Evolutionary conservation across 2,329 filamentous ascomycete genomes (phyloP), one percentile per base, ranked within the genome.

Genomic region (Colletotrichum abscissum): DNA sequence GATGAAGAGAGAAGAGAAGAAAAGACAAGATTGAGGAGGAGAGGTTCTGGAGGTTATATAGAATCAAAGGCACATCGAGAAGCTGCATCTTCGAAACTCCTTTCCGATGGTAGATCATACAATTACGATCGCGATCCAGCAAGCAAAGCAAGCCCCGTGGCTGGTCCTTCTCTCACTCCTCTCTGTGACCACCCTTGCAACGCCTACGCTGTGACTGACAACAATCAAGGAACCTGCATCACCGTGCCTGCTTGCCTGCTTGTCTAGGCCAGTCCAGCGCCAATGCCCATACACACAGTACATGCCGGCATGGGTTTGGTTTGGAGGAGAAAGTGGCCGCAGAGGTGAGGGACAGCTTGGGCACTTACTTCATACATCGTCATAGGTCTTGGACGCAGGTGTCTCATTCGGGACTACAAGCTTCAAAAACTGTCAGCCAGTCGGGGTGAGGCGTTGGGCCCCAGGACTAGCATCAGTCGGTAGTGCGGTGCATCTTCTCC

Each of bases 341-440:
- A 54, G 22, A 52, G 46, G 19, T 22, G n/a, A 54, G 60, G 46
- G 52, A 42, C 38, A 30, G 42, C 46, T 63, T 58, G 72, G 14
- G 30, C 62, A 42, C 30, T 72, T 74, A 74, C 72, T 58, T 63
- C 60, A 59, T 58, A 60, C 69, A 57, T 71, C 74, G 74, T 75
- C 74, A 75, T 75, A 67, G 74, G 74, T 75, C 74, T 75, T 75
- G 72, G 72, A 12, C 33, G 55, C 46, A 73, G 60, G 59, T 69
- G 64, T 65, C 66, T 69, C 70, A 65, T 24, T 62, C 66, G 46
- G 46, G 60, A 73, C 33, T 74, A 64, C 69, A 74, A 73, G 72
- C 72, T 72, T 65, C 67, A 52, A 30, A 42, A 5, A n/a, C 26
- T 72, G 58, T 54, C 56, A 35, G 49, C 54, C 72, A 70, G 71